phyloP scores from a whole-genome alignment of 2,329 filamentous ascomycete genomes.

The Pseudogymnoascus sp. region DNA sequence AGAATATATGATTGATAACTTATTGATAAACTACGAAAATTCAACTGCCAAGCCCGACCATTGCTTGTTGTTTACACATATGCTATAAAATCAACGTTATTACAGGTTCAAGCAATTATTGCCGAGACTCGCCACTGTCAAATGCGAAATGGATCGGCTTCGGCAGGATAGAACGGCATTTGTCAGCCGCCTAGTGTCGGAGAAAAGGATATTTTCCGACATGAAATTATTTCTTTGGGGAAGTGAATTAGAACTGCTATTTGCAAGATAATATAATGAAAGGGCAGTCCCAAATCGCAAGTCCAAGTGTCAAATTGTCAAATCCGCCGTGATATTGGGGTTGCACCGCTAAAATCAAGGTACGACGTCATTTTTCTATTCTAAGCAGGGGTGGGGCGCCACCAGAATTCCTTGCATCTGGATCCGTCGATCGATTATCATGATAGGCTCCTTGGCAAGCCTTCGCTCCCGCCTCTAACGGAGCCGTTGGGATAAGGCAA shows the following conservation, averaged over 20 bases:
- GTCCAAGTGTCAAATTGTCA: background rate
- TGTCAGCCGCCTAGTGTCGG: background rate
- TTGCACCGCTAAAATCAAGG: background rate
- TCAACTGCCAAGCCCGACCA: background rate
- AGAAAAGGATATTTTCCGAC: background rate
- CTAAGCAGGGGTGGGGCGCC: slow-evolving; percentile 4
- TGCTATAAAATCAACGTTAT: background rate
- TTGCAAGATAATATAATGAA: background rate
- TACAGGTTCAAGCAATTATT: slow-evolving; percentile 6
- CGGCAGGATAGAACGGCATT: background rate
- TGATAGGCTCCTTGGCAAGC: background rate
- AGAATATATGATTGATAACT: background rate
- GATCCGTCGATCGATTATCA: background rate
- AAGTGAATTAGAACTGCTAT: background rate
- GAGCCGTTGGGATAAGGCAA: background rate
- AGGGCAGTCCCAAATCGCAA: background rate
- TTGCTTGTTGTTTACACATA: slow-evolving; percentile 7
- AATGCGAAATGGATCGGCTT: background rate
- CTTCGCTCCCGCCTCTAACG: slow-evolving; percentile 1
- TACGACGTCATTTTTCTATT: slow-evolving; percentile 8
- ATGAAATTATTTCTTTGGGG: background rate
- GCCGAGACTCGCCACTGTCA: background rate
- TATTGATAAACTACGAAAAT: background rate
- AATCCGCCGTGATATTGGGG: background rate
- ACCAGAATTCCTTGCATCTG: slow-evolving; percentile 2